Conservation (phyloP, 1,284 basidiomycete genomes). For the Taiwanofungus camphoratus region DNA sequence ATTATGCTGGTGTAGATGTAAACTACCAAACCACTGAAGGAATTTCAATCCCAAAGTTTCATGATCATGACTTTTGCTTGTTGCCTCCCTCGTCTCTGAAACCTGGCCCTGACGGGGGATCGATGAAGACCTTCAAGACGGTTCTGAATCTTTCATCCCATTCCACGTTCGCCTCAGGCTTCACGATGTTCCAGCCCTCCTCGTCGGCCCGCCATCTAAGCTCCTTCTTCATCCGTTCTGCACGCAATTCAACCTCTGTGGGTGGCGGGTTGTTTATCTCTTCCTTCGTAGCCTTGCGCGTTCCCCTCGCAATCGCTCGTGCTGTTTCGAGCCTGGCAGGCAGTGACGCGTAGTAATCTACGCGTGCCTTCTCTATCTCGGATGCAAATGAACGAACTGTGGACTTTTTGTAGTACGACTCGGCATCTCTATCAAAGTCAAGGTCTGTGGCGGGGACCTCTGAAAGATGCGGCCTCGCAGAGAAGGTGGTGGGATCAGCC, state of each 20-base stretch:
- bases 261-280: slow-evolving; percentile 79
- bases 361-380: slow-evolving; percentile 64
- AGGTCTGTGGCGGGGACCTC: slow-evolving; percentile 46
- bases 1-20: too few relatives aligned
- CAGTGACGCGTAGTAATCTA: slow-evolving; percentile 76
- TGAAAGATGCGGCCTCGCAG: slow-evolving; percentile 20
- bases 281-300: slow-evolving; percentile 81
- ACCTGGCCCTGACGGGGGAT: slow-evolving; percentile 27
- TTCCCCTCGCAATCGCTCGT: slow-evolving; percentile 70
- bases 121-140: slow-evolving; percentile 60
- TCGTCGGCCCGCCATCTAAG: slow-evolving; percentile 74
- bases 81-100: too few relatives aligned
- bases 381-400: slow-evolving; percentile 50
- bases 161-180: slow-evolving; percentile 51
- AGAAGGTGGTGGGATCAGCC: slow-evolving; percentile 15
- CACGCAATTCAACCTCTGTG: slow-evolving; percentile 82
- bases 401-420: slow-evolving; percentile 66
- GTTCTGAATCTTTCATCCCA: slow-evolving; percentile 77
- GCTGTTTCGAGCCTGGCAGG: slow-evolving; percentile 67
- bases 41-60: too few relatives aligned
- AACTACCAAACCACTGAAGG: too few relatives aligned
- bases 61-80: too few relatives aligned
- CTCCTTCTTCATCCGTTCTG: slow-evolving; percentile 84
- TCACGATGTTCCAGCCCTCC: slow-evolving; percentile 74
- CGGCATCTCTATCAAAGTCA: slow-evolving; percentile 68